Percentiles rank a stretch among this genome's conserved stretches.
phyloP scores from a whole-genome alignment of 2,329 filamentous ascomycete species.

The Lachnellula hyalina region DNA sequence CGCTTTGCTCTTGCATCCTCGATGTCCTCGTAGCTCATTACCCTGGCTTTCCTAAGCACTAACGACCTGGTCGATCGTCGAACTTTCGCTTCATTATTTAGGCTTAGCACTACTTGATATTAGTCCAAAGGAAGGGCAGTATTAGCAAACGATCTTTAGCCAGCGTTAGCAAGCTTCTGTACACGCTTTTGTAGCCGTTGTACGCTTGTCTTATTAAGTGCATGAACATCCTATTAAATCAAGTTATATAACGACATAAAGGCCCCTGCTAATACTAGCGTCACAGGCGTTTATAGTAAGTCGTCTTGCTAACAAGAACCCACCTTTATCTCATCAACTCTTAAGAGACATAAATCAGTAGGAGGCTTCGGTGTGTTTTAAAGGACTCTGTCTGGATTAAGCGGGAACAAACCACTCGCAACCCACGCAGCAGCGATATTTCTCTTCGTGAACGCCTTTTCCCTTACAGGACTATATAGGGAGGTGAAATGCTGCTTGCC shows the following conservation, averaged over 20 bases:
- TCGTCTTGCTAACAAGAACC: neutral
- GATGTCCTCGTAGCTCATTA: conserved; percentile 26
- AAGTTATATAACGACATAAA: conserved; percentile 10
- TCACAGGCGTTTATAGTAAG: neutral
- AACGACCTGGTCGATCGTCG: conserved; percentile 4
- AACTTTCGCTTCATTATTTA: conserved; percentile 12
- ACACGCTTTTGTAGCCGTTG: conserved; percentile 16
- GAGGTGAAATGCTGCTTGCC: no score
- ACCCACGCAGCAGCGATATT: no score
- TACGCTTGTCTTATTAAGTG: conserved; percentile 11
- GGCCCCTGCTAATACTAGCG: neutral
- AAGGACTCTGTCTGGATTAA: conserved; percentile 1
- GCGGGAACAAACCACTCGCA: neutral
- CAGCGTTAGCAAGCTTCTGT: conserved; percentile 12
- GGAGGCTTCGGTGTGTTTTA: neutral
- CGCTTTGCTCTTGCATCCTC: no score
- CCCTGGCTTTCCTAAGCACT: conserved; percentile 14
- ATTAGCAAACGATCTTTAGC: neutral
- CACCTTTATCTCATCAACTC: neutral
- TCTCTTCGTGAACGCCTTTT: no score
- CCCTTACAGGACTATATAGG: no score
- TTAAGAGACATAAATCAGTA: neutral
- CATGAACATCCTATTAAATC: conserved; percentile 17
- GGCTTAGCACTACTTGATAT: conserved; percentile 13
- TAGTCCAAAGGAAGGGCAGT: conserved; percentile 25